Base-by-base conservation (phyloP, 2,329 filamentous ascomycete genomes). In the Epichloe baconii region DNA sequence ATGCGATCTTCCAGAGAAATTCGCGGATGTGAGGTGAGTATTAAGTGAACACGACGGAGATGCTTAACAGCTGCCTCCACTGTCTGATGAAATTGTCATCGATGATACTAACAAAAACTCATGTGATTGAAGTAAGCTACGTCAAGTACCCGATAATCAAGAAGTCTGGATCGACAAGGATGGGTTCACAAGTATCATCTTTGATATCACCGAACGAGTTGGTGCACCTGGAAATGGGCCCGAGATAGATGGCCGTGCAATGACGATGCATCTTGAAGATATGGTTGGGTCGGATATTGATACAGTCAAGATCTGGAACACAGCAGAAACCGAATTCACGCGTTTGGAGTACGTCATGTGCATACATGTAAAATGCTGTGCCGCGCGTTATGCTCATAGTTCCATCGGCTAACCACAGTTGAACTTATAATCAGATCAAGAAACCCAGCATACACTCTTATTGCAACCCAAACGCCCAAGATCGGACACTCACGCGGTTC, bases 161-260 rank as follows among this genome's bases (percentile, higher is more conserved):
- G 91, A 96, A 73, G 85, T 96, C 59, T 95, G 83, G 71, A 83
- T 96, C 62, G 88, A 94, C 64, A 77, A 79, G 56, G 77, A 85
- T 55, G 89, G 88, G 47, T 90, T 90, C 66, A 88, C 87, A 3
- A 89, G 80, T 68, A 82, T 95, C 65, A 90, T 95, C 59, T 78
- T 96, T 67, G 91, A 97, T 61, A 88, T 97, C 62, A 85, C 86
- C 50, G 85, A 96, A 71, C 85, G 86, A 51, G 83, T 95, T 21
- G 78, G 79, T 53, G 64, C 68, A 14, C 61, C 78, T 4, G 73
- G 75, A 34, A 71, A 68, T 42, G 68, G 72, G 2, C 72, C 80
- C 17, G 77, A 82, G 60, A 78, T 78, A 37, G 82, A 90, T 59
- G 83, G 85, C 51, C 78, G 77, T 44, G 88, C 88, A 21, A 70